A percentile compares a stretch with the other conserved stretches of the same genome.
phyloP scores from a whole-genome alignment of 495 filamentous ascomycete species.

The Podospora pseudocomata region DNA sequence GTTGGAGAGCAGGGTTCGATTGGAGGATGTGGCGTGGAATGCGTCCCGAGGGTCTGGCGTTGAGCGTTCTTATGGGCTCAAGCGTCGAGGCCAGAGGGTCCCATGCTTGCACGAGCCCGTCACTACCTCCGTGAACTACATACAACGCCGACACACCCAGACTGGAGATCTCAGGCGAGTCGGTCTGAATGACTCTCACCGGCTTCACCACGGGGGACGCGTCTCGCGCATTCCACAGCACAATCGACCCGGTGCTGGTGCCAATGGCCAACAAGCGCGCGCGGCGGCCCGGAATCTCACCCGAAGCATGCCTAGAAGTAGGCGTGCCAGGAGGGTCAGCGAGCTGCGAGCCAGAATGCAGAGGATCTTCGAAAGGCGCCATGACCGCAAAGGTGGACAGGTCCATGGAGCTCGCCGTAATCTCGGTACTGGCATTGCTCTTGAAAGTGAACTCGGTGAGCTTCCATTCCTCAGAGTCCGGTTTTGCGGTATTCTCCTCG shows the following conservation, averaged over 20 bases:
- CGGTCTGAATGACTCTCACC: conserved; percentile 79
- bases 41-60: conserved; percentile 79
- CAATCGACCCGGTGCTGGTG: conserved; percentile 70
- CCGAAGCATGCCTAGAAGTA: conserved; percentile 27
- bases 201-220: conserved; percentile 53
- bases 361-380: conserved; percentile 71
- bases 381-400: conserved; percentile 65
- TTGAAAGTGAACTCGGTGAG: conserved; percentile 33
- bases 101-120: conserved; percentile 95
- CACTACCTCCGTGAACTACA: conserved; percentile 87
- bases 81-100: conserved; percentile 82
- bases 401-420: conserved; percentile 76
- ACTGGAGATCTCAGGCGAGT: conserved; percentile 82
- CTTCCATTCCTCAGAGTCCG: conserved; percentile 37
- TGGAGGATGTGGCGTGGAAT: conserved; percentile 51
- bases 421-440: conserved; percentile 32
- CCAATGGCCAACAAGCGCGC: conserved; percentile 79
- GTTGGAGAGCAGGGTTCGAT: conserved; percentile 34
- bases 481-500: background rate
- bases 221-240: conserved; percentile 82
- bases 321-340: conserved; percentile 26
- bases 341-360: conserved; percentile 32
- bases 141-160: conserved; percentile 84
- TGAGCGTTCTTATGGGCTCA: conserved; percentile 80
- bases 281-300: conserved; percentile 75